Evolutionary conservation across 2,329 filamentous ascomycete genomes (phyloP).

Genomic region (Xylaria arbuscula): DNA sequence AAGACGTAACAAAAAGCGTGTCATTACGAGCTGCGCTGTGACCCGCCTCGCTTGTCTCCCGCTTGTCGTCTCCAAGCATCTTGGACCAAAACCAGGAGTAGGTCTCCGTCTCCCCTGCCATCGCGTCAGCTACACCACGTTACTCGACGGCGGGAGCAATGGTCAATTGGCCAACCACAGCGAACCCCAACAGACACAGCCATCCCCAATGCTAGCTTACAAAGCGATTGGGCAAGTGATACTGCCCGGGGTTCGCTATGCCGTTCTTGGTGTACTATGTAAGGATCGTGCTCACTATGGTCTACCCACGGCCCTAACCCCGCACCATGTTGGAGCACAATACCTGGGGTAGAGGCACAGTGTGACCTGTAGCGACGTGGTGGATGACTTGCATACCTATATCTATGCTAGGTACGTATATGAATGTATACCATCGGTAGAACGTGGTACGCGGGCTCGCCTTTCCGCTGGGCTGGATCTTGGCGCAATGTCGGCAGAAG

Average conservation of each 20-base stretch:
- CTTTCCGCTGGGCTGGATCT: conserved; percentile 25
- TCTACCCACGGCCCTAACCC: no score
- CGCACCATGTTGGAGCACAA: conserved; percentile 20
- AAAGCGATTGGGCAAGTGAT: conserved; percentile 29
- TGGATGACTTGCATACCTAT: conserved; percentile 9
- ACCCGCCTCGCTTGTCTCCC: not conserved
- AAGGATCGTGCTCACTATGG: not conserved
- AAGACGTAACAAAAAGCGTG: not conserved
- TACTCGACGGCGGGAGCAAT: not conserved
- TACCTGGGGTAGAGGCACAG: conserved; percentile 4
- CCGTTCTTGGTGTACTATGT: not conserved
- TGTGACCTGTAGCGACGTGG: conserved; percentile 19
- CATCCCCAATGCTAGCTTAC: conserved; percentile 16
- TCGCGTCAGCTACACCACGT: conserved; percentile 22
- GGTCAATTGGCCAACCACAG: conserved; percentile 32
- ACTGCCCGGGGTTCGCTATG: conserved; percentile 15
- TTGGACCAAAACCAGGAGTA: conserved; percentile 14
- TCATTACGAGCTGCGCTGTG: conserved; percentile 2
- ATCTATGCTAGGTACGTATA: no score
- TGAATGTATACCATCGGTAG: not conserved
- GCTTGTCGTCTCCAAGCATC: conserved; percentile 9
- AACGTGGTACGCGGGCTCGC: conserved; percentile 15
- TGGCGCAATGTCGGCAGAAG: conserved; percentile 33
- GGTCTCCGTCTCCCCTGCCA: conserved; percentile 18
- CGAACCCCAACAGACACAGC: conserved; percentile 2